Conservation (phyloP, 2,329 filamentous ascomycete genomes). For the Dothideomycetes sp. region DNA sequence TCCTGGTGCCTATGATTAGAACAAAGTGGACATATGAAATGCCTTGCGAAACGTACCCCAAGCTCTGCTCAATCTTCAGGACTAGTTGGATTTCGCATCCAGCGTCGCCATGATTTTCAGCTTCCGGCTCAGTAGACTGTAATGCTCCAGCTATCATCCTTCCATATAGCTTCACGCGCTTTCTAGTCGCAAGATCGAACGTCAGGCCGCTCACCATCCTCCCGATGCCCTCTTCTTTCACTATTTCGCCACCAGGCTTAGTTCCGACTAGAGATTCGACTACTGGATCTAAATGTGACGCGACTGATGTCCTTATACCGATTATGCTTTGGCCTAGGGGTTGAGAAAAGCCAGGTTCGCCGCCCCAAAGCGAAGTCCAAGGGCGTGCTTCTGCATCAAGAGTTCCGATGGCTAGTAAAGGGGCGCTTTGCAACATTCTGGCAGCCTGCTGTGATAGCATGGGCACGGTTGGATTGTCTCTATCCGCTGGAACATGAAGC, state of each 20-base stretch:
- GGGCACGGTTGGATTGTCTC: constrained; percentile 55
- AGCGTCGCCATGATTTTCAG: constrained; percentile 20
- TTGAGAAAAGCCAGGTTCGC: constrained; percentile 55
- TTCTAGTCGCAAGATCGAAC: constrained; percentile 55
- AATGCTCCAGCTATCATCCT: constrained; percentile 55
- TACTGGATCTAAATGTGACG: constrained; percentile 57
- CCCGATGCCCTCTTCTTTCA: constrained; percentile 26
- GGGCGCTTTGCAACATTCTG: constrained; percentile 48
- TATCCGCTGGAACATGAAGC: constrained; percentile 42
- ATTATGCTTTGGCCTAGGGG: constrained; percentile 53
- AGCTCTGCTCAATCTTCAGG: constrained; percentile 56
- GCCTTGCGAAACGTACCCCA: constrained; percentile 43
- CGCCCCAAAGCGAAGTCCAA: constrained; percentile 75
- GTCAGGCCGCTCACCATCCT: constrained; percentile 52
- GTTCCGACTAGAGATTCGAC: constrained; percentile 48
- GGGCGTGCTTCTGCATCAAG: constrained; percentile 54
- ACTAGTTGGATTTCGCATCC: constrained; percentile 44
- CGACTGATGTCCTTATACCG: constrained; percentile 51
- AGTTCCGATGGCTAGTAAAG: constrained; percentile 63
- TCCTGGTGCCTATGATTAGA: too few species aligned
- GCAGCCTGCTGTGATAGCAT: constrained; percentile 53
- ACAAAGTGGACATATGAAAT: too few species aligned
- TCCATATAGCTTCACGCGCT: constrained; percentile 64
- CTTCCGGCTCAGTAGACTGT: constrained; percentile 11
- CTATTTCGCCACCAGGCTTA: constrained; percentile 32